Base-by-base conservation (phyloP, 2,329 filamentous ascomycete genomes). In the Cercospora sesami region DNA sequence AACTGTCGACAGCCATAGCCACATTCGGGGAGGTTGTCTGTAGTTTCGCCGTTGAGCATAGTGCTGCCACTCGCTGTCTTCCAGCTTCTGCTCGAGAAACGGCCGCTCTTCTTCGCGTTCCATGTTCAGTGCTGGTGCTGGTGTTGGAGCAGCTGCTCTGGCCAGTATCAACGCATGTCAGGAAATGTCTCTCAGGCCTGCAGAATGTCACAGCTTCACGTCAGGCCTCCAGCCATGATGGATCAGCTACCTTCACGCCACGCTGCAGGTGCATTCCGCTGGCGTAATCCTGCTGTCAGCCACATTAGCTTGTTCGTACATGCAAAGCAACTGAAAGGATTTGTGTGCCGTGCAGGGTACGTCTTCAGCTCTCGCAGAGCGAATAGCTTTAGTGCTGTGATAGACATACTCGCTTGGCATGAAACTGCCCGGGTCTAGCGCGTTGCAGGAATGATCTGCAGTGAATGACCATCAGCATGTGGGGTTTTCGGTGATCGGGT, bases 1-100 rank as follows among this genome's bases (percentile, higher is more conserved):
- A 8, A 28, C 18, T 16, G 55, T 31, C n/a, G 66, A 68, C 16
- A 68, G 30, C 57, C 61, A 64, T 10, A 68, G 53, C 62, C 66
- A 64, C 59, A 10, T 51, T 23, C 18, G n/a, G 33, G 30, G 23
- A 33, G 31, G 65, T 36, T 61, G 28, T 33, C 30, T 42, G 28
- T 59, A 33, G 9, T n/a, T 36, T 59, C 55, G 31, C n/a, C 16
- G 55, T 23, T 31, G n/a, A 23, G 33, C 30, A 59, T 36, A 8
- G 21, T 57, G 30, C 9, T 48, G 55, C 30, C 26, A 57, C 36
- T 39, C 21, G 28, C 7, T 28, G 23, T 55, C 45, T 26, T 57
- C 45, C 53, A 18, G 30, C n/a, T 57, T 51, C 21, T 55, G 30
- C 26, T 45, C 45, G 2, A 68, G 57, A 18, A 68, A 68, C 5